Conservation (phyloP, 768 basidiomycete species). For the Pleurotus tuoliensis region DNA sequence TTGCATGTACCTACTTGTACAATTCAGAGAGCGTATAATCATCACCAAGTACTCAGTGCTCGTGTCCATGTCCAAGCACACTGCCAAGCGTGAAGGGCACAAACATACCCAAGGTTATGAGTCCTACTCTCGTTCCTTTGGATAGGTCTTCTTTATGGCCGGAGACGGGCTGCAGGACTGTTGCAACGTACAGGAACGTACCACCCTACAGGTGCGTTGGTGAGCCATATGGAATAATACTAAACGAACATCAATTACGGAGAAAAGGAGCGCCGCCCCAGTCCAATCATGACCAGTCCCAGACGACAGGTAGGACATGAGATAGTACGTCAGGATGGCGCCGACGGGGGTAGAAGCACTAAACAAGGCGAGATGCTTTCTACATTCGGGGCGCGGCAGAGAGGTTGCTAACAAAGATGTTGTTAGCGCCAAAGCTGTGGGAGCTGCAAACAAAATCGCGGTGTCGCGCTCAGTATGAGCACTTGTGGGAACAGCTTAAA, state of each 20-base stretch:
- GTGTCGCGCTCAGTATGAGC: background rate
- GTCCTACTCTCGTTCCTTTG: conserved; percentile 39
- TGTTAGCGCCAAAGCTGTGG: conserved; percentile 86
- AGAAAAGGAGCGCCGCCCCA: conserved; percentile 77
- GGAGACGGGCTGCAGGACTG: conserved; percentile 78
- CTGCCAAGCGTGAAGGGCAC: conserved; percentile 59
- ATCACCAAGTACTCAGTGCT: conserved; percentile 5
- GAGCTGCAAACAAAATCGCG: conserved; percentile 47
- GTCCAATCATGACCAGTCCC: conserved; percentile 51
- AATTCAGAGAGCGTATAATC: too few species aligned
- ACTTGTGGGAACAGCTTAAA: background rate
- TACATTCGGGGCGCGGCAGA: conserved; percentile 66
- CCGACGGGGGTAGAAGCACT: conserved; percentile 80
- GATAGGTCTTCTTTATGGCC: conserved; percentile 43
- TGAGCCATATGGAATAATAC: background rate
- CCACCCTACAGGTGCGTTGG: conserved; percentile 57
- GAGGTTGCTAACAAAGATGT: conserved; percentile 77
- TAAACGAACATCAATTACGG: conserved; percentile 48
- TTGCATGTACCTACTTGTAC: too few species aligned
- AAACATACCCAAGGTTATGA: conserved; percentile 68
- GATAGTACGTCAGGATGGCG: conserved; percentile 70
- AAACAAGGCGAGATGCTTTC: conserved; percentile 74
- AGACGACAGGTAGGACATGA: conserved; percentile 54
- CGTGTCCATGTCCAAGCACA: conserved; percentile 62
- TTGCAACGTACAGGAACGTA: conserved; percentile 92